Evolutionary conservation across 2,329 filamentous ascomycete species (phyloP), one percentile per base, ranked within the genome.

Genomic region (Cladorrhinum sp.): DNA sequence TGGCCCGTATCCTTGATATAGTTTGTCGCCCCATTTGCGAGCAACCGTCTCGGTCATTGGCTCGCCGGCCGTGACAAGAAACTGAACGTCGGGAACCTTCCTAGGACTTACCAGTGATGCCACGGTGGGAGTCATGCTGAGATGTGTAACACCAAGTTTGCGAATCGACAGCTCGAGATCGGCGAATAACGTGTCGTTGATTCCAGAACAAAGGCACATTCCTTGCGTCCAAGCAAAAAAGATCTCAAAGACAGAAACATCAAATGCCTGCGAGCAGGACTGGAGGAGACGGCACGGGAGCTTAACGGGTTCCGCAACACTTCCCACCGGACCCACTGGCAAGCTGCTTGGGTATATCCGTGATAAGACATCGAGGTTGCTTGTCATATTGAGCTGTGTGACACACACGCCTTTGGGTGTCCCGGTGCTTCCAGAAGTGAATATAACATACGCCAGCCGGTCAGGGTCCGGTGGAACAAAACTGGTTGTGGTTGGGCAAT

Each of bases 241-340:
- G 14, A 96, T 93, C 69, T 96, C 92, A 70, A 96, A 96, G 0
- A 96, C 89, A 0, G 91, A 96, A 1, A 96, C 87, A 69, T 96
- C 91, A 70, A 96, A 96, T 0, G 88, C 89, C 69, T 92, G 90
- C 0, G 91, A 94, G 69, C 90, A 96, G 1, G 90, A 86, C 73
- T 96, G 92, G 0, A 96, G 77, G 30, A 96, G 77, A n/a, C 86
- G 82, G 0, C 26, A 28, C 26, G 4, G 26, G 9, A 28, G 26
- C 26, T 4, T 9, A 28, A 9, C 26, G 26, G 26, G 26, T 28
- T 28, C 26, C 26, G 4, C 26, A 28, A 9, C 9, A 9, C 26
- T 28, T 28, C n/a, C n/a, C n/a, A n/a, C n/a, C n/a, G n/a, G n/a
- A n/a, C n/a, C n/a, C n/a, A n/a, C n/a, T n/a, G n/a, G n/a, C n/a